Evolutionary conservation across 306 rosid species (phyloP).

Genomic region (Elaeagnus macrophylla): DNA sequence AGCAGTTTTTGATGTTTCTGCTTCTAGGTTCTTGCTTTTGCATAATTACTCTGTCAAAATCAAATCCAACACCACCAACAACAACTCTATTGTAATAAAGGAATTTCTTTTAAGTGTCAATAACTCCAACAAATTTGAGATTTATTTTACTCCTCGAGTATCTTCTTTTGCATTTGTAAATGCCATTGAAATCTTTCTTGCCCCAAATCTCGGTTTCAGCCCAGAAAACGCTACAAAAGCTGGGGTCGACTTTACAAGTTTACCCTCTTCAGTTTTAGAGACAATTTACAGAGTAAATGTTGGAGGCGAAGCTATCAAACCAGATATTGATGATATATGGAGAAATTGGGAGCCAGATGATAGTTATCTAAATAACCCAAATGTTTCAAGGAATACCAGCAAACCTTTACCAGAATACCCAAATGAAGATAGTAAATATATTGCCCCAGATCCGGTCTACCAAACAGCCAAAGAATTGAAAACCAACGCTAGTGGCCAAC

Average conservation of each 20-base stretch:
- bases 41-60: constrained; percentile 20
- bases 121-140: background rate
- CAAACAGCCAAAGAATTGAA: constrained; percentile 16
- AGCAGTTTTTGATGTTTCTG: constrained; percentile 29
- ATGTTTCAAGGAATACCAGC: background rate
- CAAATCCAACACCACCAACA: background rate
- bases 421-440: background rate
- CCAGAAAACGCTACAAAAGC: background rate
- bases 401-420: background rate
- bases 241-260: background rate
- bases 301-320: constrained; percentile 8
- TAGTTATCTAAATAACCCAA: background rate
- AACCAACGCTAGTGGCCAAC: rapidly evolving
- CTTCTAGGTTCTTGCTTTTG: constrained; percentile 24
- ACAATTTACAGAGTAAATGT: constrained; percentile 33
- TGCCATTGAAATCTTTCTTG: constrained; percentile 43
- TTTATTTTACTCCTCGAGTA: constrained; percentile 21
- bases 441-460: constrained; percentile 18
- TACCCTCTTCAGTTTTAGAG: constrained; percentile 8
- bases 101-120: constrained; percentile 26
- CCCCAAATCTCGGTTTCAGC: constrained; percentile 18
- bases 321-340: background rate
- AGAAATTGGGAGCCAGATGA: constrained; percentile 24
- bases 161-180: constrained; percentile 42
- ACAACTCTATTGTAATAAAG: constrained; percentile 8